Percentiles rank a stretch among this genome's conserved stretches.
These are phyloP conservation scores for Trichosporon sp. DNA, from an alignment of 1,284 basidiomycete species.

Conservation along the genomic window DNA sequence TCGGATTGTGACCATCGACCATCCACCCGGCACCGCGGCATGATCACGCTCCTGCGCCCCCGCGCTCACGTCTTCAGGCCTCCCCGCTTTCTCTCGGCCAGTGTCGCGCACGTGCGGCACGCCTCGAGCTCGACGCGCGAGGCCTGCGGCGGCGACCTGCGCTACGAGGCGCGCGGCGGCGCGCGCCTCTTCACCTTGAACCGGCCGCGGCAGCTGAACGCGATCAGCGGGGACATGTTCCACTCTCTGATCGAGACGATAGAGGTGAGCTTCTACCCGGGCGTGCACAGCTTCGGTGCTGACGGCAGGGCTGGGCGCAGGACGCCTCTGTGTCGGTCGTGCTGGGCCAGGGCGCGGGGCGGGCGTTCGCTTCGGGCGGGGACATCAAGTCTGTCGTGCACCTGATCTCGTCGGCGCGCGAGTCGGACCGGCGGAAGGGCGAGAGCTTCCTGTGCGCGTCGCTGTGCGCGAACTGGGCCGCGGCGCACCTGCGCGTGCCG, in stretches of 20 bases:
- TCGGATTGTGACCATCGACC: not conserved
- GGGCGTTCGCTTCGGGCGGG: conserved; percentile 13
- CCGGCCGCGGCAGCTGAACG: conserved; percentile 76
- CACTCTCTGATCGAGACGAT: conserved; percentile 58
- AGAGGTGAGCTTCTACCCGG: not conserved
- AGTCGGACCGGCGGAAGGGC: not conserved
- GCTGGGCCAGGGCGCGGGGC: conserved; percentile 10
- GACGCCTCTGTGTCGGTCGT: conserved; percentile 8
- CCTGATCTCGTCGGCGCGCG: not conserved
- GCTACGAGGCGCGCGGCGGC: conserved; percentile 3
- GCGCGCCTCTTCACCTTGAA: conserved; percentile 52
- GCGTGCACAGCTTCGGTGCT: conserved; percentile 29
- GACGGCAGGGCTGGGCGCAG: conserved; percentile 57
- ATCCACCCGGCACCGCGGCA: not conserved
- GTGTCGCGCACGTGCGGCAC: not conserved
- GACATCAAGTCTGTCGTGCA: conserved; percentile 13
- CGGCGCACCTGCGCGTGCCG: conserved; percentile 71
- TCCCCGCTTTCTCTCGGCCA: not conserved
- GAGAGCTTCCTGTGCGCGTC: not conserved
- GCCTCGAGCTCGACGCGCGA: not conserved
- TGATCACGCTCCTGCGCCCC: not conserved
- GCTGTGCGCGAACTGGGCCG: conserved; percentile 58
- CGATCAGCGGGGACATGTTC: conserved; percentile 79
- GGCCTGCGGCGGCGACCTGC: not conserved
- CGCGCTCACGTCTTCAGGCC: not conserved